These are phyloP conservation scores for Apiotrichum domesticum DNA, from an alignment of 1,284 basidiomycete species.

Conservation along the genomic window DNA sequence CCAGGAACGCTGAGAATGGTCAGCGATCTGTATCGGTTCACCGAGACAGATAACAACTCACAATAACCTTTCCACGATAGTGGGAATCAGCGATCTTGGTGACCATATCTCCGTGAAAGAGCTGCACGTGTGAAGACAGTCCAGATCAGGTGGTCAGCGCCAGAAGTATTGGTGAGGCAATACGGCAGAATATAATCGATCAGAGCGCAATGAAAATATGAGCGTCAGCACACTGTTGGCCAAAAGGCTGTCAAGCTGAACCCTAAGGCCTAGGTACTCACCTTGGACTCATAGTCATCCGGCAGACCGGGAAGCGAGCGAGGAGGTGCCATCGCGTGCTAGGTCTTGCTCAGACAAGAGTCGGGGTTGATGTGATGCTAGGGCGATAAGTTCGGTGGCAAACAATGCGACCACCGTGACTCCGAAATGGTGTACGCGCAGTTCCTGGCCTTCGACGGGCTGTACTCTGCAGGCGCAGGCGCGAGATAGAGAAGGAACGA, in stretches of 20 bases:
- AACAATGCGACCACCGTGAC: too few relatives aligned
- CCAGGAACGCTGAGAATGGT: slow-evolving; percentile 33
- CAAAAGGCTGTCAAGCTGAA: not conserved
- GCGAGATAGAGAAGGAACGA: too few relatives aligned
- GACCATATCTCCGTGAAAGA: slow-evolving; percentile 33
- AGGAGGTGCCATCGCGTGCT: slow-evolving; percentile 14
- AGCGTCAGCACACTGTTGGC: not conserved
- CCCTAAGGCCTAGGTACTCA: slow-evolving; percentile 9
- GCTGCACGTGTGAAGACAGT: slow-evolving; percentile 11
- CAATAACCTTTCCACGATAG: slow-evolving; percentile 32
- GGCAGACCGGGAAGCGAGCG: slow-evolving; percentile 35
- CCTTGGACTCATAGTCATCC: slow-evolving; percentile 35
- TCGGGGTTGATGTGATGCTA: too few relatives aligned
- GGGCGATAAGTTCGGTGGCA: too few relatives aligned
- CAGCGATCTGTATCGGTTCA: too few relatives aligned
- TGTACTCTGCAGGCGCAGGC: too few relatives aligned
- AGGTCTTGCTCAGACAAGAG: too few relatives aligned
- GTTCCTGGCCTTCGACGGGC: too few relatives aligned
- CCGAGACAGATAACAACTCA: slow-evolving; percentile 10
- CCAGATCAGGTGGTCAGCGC: too few relatives aligned
- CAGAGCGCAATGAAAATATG: not conserved
- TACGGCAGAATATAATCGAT: too few relatives aligned
- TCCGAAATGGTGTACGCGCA: too few relatives aligned
- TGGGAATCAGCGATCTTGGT: slow-evolving; percentile 18
- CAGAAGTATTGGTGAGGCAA: too few relatives aligned